Percentiles rank a stretch among this genome's conserved stretches.
These are phyloP conservation scores for Euphorbia corollata DNA, from an alignment of 441 rosid genomes.

Conservation along the genomic window DNA sequence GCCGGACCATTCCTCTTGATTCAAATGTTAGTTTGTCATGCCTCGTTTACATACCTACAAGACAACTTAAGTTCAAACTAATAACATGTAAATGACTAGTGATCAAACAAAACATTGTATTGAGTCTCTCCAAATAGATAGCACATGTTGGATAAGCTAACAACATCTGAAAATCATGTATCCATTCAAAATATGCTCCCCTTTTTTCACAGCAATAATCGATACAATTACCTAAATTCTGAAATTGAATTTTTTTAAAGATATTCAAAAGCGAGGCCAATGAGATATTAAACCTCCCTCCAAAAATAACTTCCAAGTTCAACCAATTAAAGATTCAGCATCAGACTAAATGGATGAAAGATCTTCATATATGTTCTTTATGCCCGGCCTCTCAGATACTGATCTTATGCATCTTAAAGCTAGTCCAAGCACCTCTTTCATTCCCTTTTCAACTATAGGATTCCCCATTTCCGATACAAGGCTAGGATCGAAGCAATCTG, in stretches of 20 bases:
- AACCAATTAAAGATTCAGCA: no score
- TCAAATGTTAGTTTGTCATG: no score
- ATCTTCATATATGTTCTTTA: conserved; percentile 93
- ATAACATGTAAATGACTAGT: no score
- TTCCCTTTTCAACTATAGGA: conserved; percentile 67
- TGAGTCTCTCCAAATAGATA: neutral
- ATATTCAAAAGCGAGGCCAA: conserved; percentile 28
- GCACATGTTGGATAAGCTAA: neutral
- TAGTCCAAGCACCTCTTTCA: conserved; percentile 84
- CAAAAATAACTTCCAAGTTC: conserved; percentile 1
- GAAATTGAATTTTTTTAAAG: no score
- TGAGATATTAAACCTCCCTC: conserved; percentile 39
- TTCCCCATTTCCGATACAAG: conserved; percentile 44
- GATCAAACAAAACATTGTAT: neutral
- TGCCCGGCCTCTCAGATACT: conserved; percentile 87
- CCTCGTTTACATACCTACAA: no score
- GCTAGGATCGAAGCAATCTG: conserved; percentile 63
- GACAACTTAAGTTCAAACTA: no score
- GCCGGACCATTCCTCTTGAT: no score
- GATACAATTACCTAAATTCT: conserved; percentile 13
- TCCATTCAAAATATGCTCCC: conserved; percentile 13
- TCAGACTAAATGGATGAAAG: conserved; percentile 78
- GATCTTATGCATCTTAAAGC: conserved; percentile 73
- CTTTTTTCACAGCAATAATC: conserved; percentile 25
- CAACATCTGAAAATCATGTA: conserved; percentile 24